A percentile compares a stretch with the other conserved stretches of the same genome.
These are phyloP conservation scores for Entomortierella chlamydospora DNA, from an alignment of 192 early-diverging fungal genomes.

Conservation along the genomic window DNA sequence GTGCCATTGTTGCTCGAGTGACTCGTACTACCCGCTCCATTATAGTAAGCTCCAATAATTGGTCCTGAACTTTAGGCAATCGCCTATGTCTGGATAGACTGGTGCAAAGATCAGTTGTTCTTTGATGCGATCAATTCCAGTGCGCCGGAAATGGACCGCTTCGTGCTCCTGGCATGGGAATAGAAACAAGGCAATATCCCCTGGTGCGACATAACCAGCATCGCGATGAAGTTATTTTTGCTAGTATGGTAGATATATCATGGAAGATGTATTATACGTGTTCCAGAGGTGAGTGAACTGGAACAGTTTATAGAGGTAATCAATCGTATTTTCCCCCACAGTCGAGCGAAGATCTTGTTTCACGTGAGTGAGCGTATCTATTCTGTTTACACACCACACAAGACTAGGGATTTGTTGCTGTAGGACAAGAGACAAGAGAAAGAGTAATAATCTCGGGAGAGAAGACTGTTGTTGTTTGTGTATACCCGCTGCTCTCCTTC, in stretches of 20 bases:
- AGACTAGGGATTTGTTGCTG: no score
- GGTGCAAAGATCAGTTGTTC: slow-evolving; percentile 43
- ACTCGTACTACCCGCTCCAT: neutral
- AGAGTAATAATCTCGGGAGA: no score
- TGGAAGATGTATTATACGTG: no score
- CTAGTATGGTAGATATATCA: no score
- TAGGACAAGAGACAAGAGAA: no score
- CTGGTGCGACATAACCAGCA: slow-evolving; percentile 35
- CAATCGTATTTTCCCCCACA: no score
- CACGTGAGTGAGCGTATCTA: no score
- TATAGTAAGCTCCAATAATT: slow-evolving; percentile 35
- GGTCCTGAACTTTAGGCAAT: slow-evolving; percentile 33
- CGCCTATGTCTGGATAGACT: slow-evolving; percentile 7
- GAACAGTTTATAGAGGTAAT: no score
- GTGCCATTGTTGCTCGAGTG: neutral
- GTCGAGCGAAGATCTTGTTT: no score
- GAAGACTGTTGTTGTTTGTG: neutral
- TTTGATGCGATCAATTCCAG: slow-evolving; percentile 23
- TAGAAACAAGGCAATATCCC: slow-evolving; percentile 27
- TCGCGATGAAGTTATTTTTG: slow-evolving; percentile 3
- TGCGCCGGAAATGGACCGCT: slow-evolving; percentile 24
- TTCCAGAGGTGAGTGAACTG: no score
- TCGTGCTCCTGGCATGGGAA: slow-evolving; percentile 45
- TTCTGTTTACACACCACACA: no score
- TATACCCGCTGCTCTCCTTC: neutral